Base-by-base conservation (phyloP, 108 stramenopile species). In the Cyclotella choctawhatcheeana region DNA sequence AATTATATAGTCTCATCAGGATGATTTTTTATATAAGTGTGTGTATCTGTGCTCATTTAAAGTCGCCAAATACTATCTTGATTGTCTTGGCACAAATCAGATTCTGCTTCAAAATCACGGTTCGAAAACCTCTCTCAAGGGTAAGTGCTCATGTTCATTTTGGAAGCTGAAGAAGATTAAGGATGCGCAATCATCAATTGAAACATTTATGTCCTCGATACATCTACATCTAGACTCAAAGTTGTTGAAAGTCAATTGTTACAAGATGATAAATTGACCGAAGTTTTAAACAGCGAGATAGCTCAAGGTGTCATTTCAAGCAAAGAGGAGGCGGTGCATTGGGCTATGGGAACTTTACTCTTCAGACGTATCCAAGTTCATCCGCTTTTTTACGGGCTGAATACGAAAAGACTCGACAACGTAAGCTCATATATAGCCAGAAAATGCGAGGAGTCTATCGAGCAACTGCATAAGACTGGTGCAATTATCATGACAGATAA, bases 271-370 rank as follows among this genome's bases (percentile, higher is more conserved):
- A 89, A 82, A 63, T 53, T 94, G 30, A 84, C 82, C 7, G 91
- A 96, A 64, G 85, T 87, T 20, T 32, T 94, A 8, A 96, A 96
- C 72, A 80, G 78, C 25, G 95, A 94, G 63, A 87, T 96, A 21
- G 90, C 91, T 8, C 93, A 93, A 67, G 73, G 76, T 47, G 95
- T 94, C 37, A 84, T 96, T 32, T 64, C 64, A 10, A 71, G 76
- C 59, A 58, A 64, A 43, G 72, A 73, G n/a, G 65, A 73, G 29
- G 91, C 89, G 16, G 30, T 88, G 1, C 53, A 82, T 45, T 94
- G 93, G 93, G 33, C 90, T 17, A 81, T 78, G 56, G 73, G 76
- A 16, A 88, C 93, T 1, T 85, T 93, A 48, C 81, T 91, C 26
- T 93, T 78, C 61, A 56, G 51, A 13, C 73, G 88, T 16, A 37